phyloP scores from a whole-genome alignment of 768 basidiomycete species.

The Suillus plorans region DNA sequence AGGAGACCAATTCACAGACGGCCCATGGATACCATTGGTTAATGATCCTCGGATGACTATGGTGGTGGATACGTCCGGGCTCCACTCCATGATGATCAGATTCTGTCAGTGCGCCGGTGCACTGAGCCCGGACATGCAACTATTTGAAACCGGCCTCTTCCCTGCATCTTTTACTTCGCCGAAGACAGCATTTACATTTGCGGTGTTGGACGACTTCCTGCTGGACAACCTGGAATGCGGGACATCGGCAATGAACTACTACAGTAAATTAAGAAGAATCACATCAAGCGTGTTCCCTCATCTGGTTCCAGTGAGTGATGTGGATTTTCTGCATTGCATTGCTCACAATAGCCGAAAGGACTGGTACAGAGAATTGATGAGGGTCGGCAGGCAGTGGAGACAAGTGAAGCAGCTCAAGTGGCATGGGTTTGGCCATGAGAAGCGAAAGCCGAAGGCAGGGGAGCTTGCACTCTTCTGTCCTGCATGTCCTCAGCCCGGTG shows the following conservation, averaged over 20 bases:
- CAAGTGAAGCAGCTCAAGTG: not conserved
- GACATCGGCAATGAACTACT: conserved; percentile 14
- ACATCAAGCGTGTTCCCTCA: not conserved
- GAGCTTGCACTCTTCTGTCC: conserved; percentile 24
- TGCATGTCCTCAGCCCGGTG: conserved; percentile 24
- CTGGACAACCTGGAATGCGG: conserved; percentile 13
- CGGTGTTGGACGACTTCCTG: not conserved
- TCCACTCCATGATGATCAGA: not conserved
- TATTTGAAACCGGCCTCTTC: not conserved
- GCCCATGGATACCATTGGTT: not conserved
- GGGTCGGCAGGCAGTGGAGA: not conserved
- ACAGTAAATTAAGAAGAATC: conserved; percentile 9
- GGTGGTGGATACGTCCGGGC: not conserved
- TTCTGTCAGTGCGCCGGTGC: not conserved
- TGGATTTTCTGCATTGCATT: not conserved
- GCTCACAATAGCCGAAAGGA: not conserved
- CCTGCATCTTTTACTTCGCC: not conserved
- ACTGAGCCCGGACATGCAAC: not conserved
- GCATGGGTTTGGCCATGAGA: not conserved
- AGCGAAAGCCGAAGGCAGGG: not conserved
- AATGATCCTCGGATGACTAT: not conserved
- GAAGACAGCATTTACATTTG: not conserved
- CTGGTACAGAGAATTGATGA: not conserved
- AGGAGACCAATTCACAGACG: not conserved
- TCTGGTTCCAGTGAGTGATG: not conserved